Conservation (phyloP, 345 rosid species). For the Limnanthes douglasii region DNA sequence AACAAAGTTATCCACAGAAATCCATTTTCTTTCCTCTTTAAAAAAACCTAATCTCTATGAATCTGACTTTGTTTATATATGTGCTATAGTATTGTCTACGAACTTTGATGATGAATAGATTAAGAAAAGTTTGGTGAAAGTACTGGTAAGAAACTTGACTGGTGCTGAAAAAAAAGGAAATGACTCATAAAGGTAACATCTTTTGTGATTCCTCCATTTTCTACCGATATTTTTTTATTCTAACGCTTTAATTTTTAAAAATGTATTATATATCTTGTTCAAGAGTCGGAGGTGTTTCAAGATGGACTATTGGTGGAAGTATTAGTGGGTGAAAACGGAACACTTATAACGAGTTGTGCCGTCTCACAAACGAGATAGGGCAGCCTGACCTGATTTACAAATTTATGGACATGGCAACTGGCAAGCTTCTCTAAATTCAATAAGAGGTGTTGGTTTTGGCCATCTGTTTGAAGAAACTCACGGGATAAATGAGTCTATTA, state of each 20-base stretch:
- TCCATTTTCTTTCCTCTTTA: no score
- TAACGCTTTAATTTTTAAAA: constrained; percentile 6
- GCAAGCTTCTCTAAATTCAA: constrained; percentile 77
- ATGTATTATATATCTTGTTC: constrained; percentile 43
- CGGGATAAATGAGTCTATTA: no score
- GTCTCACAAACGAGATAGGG: constrained; percentile 97
- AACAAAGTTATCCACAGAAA: no score
- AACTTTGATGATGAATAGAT: constrained; percentile 79
- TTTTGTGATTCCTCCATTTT: constrained; percentile 6
- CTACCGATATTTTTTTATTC: constrained; percentile 10
- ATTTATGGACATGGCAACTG: constrained; percentile 96
- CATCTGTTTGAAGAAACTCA: no score
- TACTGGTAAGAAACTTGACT: constrained; percentile 71
- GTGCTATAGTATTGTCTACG: constrained; percentile 94
- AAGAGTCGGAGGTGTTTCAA: constrained; percentile 89
- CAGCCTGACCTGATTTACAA: constrained; percentile 93
- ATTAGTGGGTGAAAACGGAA: constrained; percentile 76
- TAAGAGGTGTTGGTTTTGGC: constrained; percentile 98
- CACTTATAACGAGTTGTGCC: constrained; percentile 94
- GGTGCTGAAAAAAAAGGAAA: constrained; percentile 95
- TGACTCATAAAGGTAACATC: constrained; percentile 74
- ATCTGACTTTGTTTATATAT: no score
- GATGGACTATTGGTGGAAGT: constrained; percentile 76
- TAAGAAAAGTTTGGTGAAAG: constrained; percentile 78
- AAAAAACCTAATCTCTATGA: no score